These are phyloP conservation scores for Neurospora sp. DNA, from an alignment of 495 filamentous ascomycete genomes.

Conservation along the genomic window DNA sequence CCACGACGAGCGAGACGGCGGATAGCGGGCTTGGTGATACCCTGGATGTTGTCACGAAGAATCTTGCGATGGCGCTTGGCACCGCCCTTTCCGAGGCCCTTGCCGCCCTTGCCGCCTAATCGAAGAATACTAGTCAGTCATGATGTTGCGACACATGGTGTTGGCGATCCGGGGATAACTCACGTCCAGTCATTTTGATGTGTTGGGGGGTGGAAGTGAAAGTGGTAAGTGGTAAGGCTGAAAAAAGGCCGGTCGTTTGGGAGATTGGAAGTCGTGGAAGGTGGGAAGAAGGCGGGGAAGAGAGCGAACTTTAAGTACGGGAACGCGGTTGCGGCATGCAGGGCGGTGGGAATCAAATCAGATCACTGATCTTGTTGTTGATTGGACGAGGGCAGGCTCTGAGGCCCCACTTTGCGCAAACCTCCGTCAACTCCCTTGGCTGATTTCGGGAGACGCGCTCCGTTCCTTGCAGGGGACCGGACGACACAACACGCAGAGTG, in stretches of 20 bases:
- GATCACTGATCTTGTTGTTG: conserved; percentile 17
- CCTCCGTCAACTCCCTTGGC: conserved; percentile 7
- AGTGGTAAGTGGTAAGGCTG: conserved; percentile 8
- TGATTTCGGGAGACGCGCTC: conserved; percentile 13
- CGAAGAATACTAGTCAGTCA: conserved; percentile 18
- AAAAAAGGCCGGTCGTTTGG: conserved; percentile 6
- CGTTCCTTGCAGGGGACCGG: conserved; percentile 2
- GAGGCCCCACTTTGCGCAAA: conserved; percentile 3
- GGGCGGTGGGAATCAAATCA: conserved; percentile 35
- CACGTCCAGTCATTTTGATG: conserved; percentile 85
- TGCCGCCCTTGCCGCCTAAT: conserved; percentile 84
- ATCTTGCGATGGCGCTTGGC: conserved; percentile 99
- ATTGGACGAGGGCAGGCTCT: neutral
- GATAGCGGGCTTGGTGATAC: conserved; percentile 99
- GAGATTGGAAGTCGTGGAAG: conserved; percentile 8
- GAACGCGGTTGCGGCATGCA: conserved; percentile 17
- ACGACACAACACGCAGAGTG: neutral
- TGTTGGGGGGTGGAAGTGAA: conserved; percentile 20
- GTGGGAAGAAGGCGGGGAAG: conserved; percentile 40
- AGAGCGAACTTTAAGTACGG: conserved; percentile 32
- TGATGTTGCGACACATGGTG: conserved; percentile 11
- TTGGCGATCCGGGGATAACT: conserved; percentile 36
- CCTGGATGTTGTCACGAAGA: conserved; percentile 98
- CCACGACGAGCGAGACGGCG: conserved; percentile 99
- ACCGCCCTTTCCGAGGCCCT: conserved; percentile 80